Base-by-base conservation (phyloP, 2,329 filamentous ascomycete genomes). In the Cladophialophora psammophila region DNA sequence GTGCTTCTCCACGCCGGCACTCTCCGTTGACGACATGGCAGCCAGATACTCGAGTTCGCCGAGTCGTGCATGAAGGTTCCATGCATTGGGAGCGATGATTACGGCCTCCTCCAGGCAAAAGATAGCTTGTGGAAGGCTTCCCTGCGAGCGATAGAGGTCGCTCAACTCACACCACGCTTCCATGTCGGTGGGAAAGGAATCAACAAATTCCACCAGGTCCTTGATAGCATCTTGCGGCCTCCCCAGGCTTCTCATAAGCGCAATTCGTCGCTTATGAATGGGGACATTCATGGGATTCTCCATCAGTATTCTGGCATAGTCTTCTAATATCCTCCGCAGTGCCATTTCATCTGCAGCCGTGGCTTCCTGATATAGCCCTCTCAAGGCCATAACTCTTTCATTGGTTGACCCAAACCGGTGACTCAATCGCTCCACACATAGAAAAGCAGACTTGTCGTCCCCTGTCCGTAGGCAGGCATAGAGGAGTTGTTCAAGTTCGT, bases 81-180 rank as follows among this genome's bases (percentile, higher is more conserved):
- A 99, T 20, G 94, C 92, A 81, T 97, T 96, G 3, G 95, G 94
- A 61, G 88, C 87, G 65, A 96, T 84, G 60, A 98, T 83, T 53
- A 99, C 80, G 20, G 96, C 93, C 78, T 99, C 95, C 78, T 99
- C 95, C 53, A 97, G 81, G 67, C 93, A 90, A 78, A 91, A 97
- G 59, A 97, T 88, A 45, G 93, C 91, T 78, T 98, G 94, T 13
- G 89, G 81, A 75, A 91, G 93, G 73, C 94, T 80, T 0, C 91
- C 92, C 76, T 94, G 91, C 20, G 85, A 85, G 35, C 93, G 84
- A 79, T 99, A 98, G 68, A 97, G 81, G 76, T 97, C 93, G 61
- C 92, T 88, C 72, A 98, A 84, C 81, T 99, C 95, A 60, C 92
- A 88, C 95, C 95, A 99, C 9, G 91, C 90, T 81, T 99, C 95